Conservation (phyloP, 2,329 filamentous ascomycete genomes). For the Exophiala lecanii-corni region DNA sequence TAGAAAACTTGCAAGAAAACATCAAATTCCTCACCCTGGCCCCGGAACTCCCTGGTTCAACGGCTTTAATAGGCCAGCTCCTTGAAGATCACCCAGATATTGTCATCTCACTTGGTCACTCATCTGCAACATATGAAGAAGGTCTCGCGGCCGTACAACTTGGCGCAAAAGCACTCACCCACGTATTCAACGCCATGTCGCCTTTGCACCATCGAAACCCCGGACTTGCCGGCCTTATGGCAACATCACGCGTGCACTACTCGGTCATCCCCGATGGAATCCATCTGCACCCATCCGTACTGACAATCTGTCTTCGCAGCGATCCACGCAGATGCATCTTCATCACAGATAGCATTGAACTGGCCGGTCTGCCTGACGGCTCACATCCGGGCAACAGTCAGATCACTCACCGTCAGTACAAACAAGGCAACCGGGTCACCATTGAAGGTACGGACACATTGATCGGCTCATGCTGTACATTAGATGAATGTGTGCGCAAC, state of each 20-base stretch:
- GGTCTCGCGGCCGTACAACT: slow-evolving; percentile 43
- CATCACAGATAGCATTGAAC: slow-evolving; percentile 52
- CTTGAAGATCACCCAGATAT: slow-evolving; percentile 35
- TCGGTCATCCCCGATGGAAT: slow-evolving; percentile 52
- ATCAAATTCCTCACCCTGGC: slow-evolving; percentile 51
- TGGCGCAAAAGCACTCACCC: slow-evolving; percentile 50
- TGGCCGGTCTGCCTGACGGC: slow-evolving; percentile 49
- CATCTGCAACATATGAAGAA: slow-evolving; percentile 44
- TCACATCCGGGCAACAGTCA: slow-evolving; percentile 50
- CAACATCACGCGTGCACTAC: slow-evolving; percentile 42
- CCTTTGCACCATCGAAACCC: slow-evolving; percentile 48
- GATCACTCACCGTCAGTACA: slow-evolving; percentile 47
- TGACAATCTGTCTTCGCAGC: slow-evolving; percentile 45
- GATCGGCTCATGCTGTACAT: slow-evolving; percentile 49
- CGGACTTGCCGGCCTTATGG: slow-evolving; percentile 45
- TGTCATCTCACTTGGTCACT: slow-evolving; percentile 49
- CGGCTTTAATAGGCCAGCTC: slow-evolving; percentile 40
- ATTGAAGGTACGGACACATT: slow-evolving; percentile 52
- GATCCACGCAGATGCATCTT: slow-evolving; percentile 47
- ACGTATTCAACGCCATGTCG: slow-evolving; percentile 54
- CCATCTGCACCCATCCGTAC: slow-evolving; percentile 49
- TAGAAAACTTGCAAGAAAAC: slow-evolving; percentile 34
- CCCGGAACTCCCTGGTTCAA: slow-evolving; percentile 45
- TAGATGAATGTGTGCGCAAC: slow-evolving; percentile 50
- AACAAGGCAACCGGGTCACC: slow-evolving; percentile 45